phyloP scores from a whole-genome alignment of 148 eudicot species.

The Amaranthus palmeri region DNA sequence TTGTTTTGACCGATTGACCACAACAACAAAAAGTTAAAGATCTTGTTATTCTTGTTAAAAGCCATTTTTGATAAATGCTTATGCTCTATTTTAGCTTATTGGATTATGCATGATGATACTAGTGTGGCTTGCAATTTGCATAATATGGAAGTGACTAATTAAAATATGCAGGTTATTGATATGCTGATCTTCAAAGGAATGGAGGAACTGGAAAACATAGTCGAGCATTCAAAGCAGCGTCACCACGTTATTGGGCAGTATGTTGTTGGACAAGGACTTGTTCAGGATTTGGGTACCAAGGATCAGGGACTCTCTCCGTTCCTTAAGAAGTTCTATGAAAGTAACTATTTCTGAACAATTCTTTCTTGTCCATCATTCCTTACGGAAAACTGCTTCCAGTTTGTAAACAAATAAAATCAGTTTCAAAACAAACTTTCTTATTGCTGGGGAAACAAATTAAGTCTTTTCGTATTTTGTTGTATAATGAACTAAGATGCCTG shows the following conservation, averaged over 20 bases:
- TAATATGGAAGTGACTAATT: neutral
- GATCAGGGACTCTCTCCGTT: constrained; percentile 53
- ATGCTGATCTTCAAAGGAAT: constrained; percentile 79
- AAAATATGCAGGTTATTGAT: constrained; percentile 65
- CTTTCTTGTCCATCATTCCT: neutral
- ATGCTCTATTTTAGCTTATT: neutral
- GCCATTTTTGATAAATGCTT: neutral
- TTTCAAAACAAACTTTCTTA: constrained; percentile 12
- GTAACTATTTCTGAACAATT: constrained; percentile 49
- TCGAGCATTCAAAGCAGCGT: constrained; percentile 88
- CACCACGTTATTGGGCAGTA: constrained; percentile 93
- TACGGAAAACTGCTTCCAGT: constrained; percentile 8
- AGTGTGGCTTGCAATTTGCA: neutral
- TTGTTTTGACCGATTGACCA: neutral
- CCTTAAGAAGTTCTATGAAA: constrained; percentile 61
- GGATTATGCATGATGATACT: neutral
- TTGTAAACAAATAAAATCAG: constrained; percentile 31
- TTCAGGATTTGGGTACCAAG: constrained; percentile 50
- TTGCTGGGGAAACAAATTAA: constrained; percentile 11
- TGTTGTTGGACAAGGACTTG: constrained; percentile 62
- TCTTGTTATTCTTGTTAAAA: neutral
- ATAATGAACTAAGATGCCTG: constrained; percentile 14
- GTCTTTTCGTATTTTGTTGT: neutral
- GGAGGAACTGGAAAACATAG: constrained; percentile 72
- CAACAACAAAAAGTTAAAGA: neutral